phyloP scores from a whole-genome alignment of 2,329 filamentous ascomycete genomes.

The Fusarium torulosum region DNA sequence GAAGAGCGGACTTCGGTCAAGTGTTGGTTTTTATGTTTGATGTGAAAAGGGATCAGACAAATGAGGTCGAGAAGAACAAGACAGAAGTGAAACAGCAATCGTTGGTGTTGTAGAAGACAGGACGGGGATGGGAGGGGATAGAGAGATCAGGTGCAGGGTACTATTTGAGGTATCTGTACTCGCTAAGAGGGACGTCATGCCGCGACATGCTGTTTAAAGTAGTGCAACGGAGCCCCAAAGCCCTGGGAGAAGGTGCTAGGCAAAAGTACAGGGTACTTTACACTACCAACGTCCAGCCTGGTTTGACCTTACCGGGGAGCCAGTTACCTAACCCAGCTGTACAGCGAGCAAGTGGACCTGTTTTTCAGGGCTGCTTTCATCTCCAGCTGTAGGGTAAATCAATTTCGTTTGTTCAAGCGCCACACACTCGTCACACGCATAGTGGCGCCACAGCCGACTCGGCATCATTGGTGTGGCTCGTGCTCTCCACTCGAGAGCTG shows the following conservation, averaged over 20 bases:
- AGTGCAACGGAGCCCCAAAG: slow-evolving; percentile 9
- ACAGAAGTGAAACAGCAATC: not conserved
- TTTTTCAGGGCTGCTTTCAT: not conserved
- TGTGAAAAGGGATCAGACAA: slow-evolving; percentile 1
- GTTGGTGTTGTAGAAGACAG: slow-evolving; percentile 32
- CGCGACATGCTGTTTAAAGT: slow-evolving; percentile 11
- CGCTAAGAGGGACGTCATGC: slow-evolving; percentile 33
- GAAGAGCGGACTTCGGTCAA: not conserved
- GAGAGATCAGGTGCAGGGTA: slow-evolving; percentile 23
- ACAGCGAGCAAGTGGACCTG: not conserved
- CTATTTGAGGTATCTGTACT: slow-evolving; percentile 31
- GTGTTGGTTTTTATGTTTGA: not conserved
- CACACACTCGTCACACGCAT: slow-evolving; percentile 23
- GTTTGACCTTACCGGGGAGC: not conserved
- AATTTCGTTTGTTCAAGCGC: not conserved
- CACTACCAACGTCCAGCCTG: slow-evolving; percentile 9
- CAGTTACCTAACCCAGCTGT: not conserved
- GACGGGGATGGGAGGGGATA: slow-evolving; percentile 15
- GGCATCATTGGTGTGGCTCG: slow-evolving; percentile 51
- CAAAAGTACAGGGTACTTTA: slow-evolving; percentile 37
- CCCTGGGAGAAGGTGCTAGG: not conserved
- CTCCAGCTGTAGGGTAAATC: slow-evolving; percentile 32
- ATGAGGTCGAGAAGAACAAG: not conserved
- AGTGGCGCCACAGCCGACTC: slow-evolving; percentile 34
- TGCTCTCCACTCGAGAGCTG: slow-evolving; percentile 49